Conservation (phyloP, 73 alveolate genomes). For the Paramecium primaurelia region DNA sequence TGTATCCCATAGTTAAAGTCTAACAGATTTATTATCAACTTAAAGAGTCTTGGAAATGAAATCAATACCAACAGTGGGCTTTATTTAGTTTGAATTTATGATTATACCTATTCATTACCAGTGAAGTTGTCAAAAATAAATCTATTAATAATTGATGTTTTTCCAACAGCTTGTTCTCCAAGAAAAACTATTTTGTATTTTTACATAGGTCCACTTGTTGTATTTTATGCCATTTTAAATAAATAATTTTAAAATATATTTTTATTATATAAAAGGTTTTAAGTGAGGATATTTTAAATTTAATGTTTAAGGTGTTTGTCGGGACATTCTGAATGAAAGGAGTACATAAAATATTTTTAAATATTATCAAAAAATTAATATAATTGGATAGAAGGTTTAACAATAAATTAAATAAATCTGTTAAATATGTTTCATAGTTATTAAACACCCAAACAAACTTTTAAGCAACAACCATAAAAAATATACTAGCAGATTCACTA, state of each 20-base stretch:
- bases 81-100: not conserved
- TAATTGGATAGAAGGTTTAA: not conserved
- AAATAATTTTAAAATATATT: not conserved
- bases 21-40: conserved; percentile 79
- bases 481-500: not conserved
- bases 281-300: not conserved
- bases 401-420: conserved; percentile 21
- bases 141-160: conserved; percentile 73
- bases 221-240: not conserved
- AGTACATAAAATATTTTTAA: not conserved
- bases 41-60: conserved; percentile 84
- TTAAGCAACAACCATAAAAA: not conserved
- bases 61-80: conserved; percentile 94
- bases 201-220: conserved; percentile 48
- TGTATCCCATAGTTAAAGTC: conserved; percentile 75
- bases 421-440: conserved; percentile 14
- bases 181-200: conserved; percentile 80
- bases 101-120: not conserved
- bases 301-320: not conserved
- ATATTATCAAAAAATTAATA: not conserved
- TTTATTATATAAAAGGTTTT: not conserved
- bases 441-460: not conserved
- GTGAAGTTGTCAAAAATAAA: not conserved
- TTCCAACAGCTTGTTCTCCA: conserved; percentile 89
- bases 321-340: not conserved